A percentile compares a stretch with the other conserved stretches of the same genome.
phyloP scores from a whole-genome alignment of 768 basidiomycete genomes.

The Termitomyces sp. region DNA sequence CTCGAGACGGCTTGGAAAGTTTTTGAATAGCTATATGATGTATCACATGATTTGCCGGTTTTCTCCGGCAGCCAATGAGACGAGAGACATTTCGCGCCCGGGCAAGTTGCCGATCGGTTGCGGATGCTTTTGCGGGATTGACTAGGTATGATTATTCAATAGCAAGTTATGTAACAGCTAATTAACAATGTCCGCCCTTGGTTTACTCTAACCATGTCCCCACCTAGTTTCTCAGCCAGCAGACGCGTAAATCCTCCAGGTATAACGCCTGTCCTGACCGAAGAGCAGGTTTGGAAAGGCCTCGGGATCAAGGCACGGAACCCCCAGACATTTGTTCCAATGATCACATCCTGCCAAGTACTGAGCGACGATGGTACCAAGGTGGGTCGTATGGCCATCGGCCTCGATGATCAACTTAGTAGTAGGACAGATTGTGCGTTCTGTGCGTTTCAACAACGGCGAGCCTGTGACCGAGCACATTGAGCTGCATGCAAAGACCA shows the following conservation, averaged over 20 bases:
- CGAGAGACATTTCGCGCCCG: background rate
- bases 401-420: background rate
- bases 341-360: constrained; percentile 17
- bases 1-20: too few relatives aligned
- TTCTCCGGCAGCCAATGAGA: constrained; percentile 15
- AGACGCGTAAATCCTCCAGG: constrained; percentile 23
- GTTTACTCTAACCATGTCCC: background rate
- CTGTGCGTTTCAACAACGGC: constrained; percentile 13
- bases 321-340: constrained; percentile 20
- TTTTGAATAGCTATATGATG: constrained; percentile 5
- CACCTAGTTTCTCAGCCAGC: constrained; percentile 20
- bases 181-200: too few relatives aligned
- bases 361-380: constrained; percentile 19
- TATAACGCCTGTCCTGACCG: constrained; percentile 18
- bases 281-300: constrained; percentile 25
- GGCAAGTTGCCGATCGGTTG: too few relatives aligned
- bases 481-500: constrained; percentile 18
- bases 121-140: too few relatives aligned
- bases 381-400: background rate
- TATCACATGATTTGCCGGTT: constrained; percentile 19
- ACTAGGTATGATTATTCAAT: too few relatives aligned
- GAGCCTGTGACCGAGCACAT: constrained; percentile 17
- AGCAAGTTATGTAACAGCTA: too few relatives aligned
- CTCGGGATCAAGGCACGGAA: constrained; percentile 23
- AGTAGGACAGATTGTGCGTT: constrained; percentile 12